Evolutionary conservation across 1,284 basidiomycete species (phyloP).

Genomic region (Rhodotorula sp.): DNA sequence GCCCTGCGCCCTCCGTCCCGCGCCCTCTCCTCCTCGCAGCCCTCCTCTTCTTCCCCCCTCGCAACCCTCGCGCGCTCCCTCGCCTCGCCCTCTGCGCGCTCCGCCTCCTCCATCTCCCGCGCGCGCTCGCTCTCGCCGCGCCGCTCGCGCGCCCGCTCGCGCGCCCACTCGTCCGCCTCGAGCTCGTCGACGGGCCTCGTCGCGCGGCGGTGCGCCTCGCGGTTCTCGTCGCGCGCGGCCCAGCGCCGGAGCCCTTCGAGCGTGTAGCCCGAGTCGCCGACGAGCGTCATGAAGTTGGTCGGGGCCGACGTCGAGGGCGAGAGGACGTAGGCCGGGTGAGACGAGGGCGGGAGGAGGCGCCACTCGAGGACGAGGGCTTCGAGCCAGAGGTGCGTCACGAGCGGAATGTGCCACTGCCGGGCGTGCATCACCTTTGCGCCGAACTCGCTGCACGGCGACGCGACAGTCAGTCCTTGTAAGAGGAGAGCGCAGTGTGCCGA

Average conservation of each 20-base stretch:
- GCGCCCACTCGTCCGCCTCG: background rate
- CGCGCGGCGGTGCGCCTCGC: conserved; percentile 14
- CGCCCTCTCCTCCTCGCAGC: background rate
- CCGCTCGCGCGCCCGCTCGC: background rate
- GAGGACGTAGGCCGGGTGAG: conserved; percentile 13
- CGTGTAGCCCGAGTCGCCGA: conserved; percentile 22
- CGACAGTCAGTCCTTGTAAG: background rate
- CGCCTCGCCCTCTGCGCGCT: background rate
- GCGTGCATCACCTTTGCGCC: conserved; percentile 77
- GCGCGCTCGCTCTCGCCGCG: background rate
- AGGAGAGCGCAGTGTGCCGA: background rate
- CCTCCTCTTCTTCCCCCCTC: background rate
- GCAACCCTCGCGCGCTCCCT: background rate
- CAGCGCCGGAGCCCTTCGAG: conserved; percentile 26
- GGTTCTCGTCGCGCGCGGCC: conserved; percentile 19
- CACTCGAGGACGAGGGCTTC: conserved; percentile 82
- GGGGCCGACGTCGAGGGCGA: background rate
- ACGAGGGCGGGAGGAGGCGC: conserved; percentile 51
- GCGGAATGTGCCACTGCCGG: conserved; percentile 72
- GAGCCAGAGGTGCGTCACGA: conserved; percentile 85
- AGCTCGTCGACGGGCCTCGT: conserved; percentile 12
- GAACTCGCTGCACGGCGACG: conserved; percentile 55
- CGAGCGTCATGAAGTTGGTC: conserved; percentile 28
- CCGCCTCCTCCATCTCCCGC: background rate
- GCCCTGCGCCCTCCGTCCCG: too few species aligned